Base-by-base conservation (phyloP, 2,329 filamentous ascomycete species). In the Alternaria postmessia region DNA sequence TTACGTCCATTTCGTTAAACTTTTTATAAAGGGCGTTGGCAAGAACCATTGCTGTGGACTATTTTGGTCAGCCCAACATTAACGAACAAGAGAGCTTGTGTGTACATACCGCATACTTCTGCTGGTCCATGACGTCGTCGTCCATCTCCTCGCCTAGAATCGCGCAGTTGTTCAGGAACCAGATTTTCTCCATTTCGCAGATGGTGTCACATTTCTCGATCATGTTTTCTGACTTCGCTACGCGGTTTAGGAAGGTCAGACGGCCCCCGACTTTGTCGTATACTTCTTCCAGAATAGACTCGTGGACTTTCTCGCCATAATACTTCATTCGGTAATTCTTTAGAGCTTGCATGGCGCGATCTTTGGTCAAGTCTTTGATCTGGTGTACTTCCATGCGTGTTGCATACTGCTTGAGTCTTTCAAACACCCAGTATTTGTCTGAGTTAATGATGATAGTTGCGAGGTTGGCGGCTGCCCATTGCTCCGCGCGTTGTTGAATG, bases 391-490 rank as follows among this genome's bases (percentile, higher is more conserved):
- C 94, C 92, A 99, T 96, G 46, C 95, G 88, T 2, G 94, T 97
- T 3, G 93, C 92, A 60, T 97, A 90, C 76, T 92, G 90, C 83
- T 97, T 97, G 53, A 99, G 82, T 14, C 94, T 87, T 78, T 99
- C 95, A 72, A 97, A 98, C 0, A 99, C 91, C 95, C 95, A 99
- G 80, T 97, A 99, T 76, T 98, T 95, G 78, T 99, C 95, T 54
- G 89, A 94, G 80, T 97, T 98, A 81, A 99, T 93, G 34, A 99
- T 89, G 84, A 93, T 87, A 1, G 95, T 98, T 30, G 96, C 92
- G 8, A 99, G 85, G 66, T 93, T 94, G 20, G 91, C 88, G 1
- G 94, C 95, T 1, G 95, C 94, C 95, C 95, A 99, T 78, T 95
- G 91, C 79, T 99, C 95, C 1, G 95, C 94, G 32, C 94, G 88